phyloP scores from a whole-genome alignment of 805 yeast genomes.

The Huiozyma naganishii region DNA sequence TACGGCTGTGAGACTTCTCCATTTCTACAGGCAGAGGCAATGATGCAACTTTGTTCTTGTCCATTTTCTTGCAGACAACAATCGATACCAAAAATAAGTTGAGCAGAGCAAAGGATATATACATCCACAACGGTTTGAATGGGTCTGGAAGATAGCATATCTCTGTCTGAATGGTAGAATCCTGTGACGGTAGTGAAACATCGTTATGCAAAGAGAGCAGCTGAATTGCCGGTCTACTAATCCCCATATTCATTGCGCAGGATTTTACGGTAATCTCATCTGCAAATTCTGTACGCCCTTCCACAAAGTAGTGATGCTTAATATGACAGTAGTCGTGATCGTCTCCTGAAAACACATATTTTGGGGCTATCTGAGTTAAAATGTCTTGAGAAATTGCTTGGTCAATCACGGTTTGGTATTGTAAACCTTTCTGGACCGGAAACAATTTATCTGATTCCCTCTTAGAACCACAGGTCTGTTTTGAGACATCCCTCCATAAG shows the following conservation, averaged over 20 bases:
- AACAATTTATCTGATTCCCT: conserved; percentile 61
- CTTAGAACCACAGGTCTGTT: conserved; percentile 59
- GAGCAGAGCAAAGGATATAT: conserved; percentile 11
- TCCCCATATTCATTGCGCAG: conserved; percentile 88
- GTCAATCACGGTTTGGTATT: conserved; percentile 84
- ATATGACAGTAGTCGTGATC: conserved; percentile 94
- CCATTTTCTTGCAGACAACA: not conserved
- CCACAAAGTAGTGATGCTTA: conserved; percentile 34
- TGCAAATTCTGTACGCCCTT: conserved; percentile 24
- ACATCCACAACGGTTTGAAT: conserved; percentile 32
- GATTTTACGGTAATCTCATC: conserved; percentile 85
- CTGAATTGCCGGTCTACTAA: conserved; percentile 77
- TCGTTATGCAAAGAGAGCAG: conserved; percentile 52
- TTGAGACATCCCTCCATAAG: conserved; percentile 53
- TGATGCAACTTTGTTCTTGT: not conserved
- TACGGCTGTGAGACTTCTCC: not conserved
- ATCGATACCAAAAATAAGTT: conserved; percentile 2
- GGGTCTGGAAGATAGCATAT: conserved; percentile 53
- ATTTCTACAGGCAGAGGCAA: conserved; percentile 18
- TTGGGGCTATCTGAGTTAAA: conserved; percentile 51
- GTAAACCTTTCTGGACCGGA: conserved; percentile 65
- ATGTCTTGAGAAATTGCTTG: conserved; percentile 47
- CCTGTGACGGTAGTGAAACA: conserved; percentile 4
- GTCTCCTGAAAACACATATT: conserved; percentile 75
- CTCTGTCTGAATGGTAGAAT: conserved; percentile 27